These are phyloP conservation scores for Picea engelmannii DNA, from an alignment of 83 land plant genomes.

Conservation along the genomic window DNA sequence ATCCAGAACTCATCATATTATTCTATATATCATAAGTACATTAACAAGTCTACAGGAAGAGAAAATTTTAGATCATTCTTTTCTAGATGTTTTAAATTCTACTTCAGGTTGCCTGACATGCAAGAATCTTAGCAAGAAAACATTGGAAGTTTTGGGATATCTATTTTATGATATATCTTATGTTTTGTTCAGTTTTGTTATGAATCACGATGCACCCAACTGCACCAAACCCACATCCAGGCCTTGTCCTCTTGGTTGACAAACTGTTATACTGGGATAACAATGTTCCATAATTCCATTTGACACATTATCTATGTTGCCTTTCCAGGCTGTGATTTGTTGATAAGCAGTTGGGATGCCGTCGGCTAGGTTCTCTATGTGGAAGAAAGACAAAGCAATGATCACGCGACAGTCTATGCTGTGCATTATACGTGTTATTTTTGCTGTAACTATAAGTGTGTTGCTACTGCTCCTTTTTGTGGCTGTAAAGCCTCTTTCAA, in stretches of 20 bases:
- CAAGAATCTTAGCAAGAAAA: not conserved
- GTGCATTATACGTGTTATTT: not conserved
- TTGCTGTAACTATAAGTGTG: not conserved
- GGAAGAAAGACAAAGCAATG: conserved; percentile 11
- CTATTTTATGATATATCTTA: not conserved
- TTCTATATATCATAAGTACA: not conserved
- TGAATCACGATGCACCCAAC: not conserved
- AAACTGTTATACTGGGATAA: too few species aligned
- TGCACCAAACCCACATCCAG: not conserved
- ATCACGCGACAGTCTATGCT: not conserved
- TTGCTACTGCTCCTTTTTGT: not conserved
- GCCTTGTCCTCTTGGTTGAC: not conserved
- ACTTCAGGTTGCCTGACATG: not conserved
- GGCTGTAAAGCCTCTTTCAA: conserved; percentile 8
- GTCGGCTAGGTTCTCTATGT: not conserved
- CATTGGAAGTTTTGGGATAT: not conserved
- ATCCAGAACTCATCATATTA: not conserved
- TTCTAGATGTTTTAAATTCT: not conserved
- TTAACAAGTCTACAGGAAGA: not conserved
- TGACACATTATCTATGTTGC: conserved; percentile 7
- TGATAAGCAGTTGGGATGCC: conserved; percentile 3
- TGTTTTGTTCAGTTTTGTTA: not conserved
- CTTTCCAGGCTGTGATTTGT: not conserved
- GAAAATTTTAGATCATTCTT: not conserved
- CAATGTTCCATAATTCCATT: not conserved